Percentiles rank a stretch among this genome's conserved stretches.
Conservation (phyloP, 2,329 filamentous ascomycete species). For the Plenodomus tracheiphilus region DNA sequence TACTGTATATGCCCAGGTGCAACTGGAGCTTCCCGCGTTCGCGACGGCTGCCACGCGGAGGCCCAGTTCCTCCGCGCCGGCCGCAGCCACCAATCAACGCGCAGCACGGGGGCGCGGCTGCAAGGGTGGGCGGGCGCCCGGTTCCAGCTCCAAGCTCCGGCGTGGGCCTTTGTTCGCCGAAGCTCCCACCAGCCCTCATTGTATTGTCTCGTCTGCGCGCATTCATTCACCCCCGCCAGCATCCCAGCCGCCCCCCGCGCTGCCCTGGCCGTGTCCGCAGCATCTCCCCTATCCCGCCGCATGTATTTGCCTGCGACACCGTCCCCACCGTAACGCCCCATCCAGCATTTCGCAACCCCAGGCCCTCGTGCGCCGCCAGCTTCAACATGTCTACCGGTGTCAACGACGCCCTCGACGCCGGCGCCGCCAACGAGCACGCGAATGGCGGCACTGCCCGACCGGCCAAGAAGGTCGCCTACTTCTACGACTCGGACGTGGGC, state of each 20-base stretch:
- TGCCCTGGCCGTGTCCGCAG: too few species aligned
- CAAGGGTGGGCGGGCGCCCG: too few species aligned
- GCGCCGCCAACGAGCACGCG: slow-evolving; percentile 4
- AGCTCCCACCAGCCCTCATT: not conserved
- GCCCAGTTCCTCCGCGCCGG: slow-evolving; percentile 10
- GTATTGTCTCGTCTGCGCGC: not conserved
- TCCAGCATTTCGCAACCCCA: slow-evolving; percentile 4
- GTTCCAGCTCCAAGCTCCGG: not conserved
- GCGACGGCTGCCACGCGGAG: slow-evolving; percentile 12
- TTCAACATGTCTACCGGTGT: slow-evolving; percentile 17
- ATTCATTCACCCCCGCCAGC: not conserved
- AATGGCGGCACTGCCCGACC: slow-evolving; percentile 31
- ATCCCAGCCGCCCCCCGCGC: too few species aligned
- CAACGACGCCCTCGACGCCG: slow-evolving; percentile 5
- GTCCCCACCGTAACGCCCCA: not conserved
- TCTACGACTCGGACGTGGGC: slow-evolving; percentile 97
- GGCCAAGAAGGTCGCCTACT: slow-evolving; percentile 88
- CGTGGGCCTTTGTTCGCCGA: not conserved
- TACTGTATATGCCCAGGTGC: too few species aligned
- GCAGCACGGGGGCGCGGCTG: too few species aligned
- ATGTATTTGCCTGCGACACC: not conserved
- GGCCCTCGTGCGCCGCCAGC: slow-evolving; percentile 19
- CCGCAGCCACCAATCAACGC: too few species aligned
- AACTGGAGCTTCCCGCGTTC: slow-evolving; percentile 1
- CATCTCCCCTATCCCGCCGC: too few species aligned